phyloP scores from a whole-genome alignment of 2,329 filamentous ascomycete species.

The Alternaria panax region DNA sequence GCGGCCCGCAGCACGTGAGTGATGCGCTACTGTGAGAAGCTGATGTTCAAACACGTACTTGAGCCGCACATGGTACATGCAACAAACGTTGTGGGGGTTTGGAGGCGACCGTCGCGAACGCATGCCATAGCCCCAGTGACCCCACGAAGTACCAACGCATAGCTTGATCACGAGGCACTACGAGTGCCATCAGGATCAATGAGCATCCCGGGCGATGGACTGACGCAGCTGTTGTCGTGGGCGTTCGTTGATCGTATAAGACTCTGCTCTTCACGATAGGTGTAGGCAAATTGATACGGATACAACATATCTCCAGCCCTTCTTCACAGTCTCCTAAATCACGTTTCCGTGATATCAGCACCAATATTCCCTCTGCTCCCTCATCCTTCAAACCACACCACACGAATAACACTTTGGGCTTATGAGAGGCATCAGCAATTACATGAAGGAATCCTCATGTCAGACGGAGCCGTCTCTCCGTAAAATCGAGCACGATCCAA shows the following conservation, averaged over 20 bases:
- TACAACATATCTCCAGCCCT: not conserved
- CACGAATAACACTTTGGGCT: not conserved
- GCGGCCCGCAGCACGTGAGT: not conserved
- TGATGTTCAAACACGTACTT: slow-evolving; percentile 2
- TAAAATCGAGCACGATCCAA: not conserved
- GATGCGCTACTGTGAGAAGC: not conserved
- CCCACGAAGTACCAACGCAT: slow-evolving; percentile 28
- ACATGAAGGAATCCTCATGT: slow-evolving; percentile 22
- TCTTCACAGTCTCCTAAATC: slow-evolving; percentile 16
- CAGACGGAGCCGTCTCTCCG: slow-evolving; percentile 6
- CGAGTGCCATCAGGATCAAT: slow-evolving; percentile 8
- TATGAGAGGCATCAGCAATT: not conserved
- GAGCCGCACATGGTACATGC: not conserved
- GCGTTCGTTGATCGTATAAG: slow-evolving; percentile 19
- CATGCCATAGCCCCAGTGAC: slow-evolving; percentile 3
- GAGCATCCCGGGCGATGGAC: slow-evolving; percentile 1
- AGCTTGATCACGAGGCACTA: slow-evolving; percentile 44
- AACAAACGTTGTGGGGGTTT: slow-evolving; percentile 3
- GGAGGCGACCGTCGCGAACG: slow-evolving; percentile 4
- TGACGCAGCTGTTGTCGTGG: slow-evolving; percentile 1
- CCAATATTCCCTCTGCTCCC: not conserved
- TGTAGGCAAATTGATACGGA: slow-evolving; percentile 3
- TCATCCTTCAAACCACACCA: slow-evolving; percentile 6
- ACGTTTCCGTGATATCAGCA: not conserved
- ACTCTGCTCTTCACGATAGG: slow-evolving; percentile 12